Evolutionary conservation across 495 filamentous ascomycete genomes (phyloP).

Genomic region (Xylaria bambusicola): DNA sequence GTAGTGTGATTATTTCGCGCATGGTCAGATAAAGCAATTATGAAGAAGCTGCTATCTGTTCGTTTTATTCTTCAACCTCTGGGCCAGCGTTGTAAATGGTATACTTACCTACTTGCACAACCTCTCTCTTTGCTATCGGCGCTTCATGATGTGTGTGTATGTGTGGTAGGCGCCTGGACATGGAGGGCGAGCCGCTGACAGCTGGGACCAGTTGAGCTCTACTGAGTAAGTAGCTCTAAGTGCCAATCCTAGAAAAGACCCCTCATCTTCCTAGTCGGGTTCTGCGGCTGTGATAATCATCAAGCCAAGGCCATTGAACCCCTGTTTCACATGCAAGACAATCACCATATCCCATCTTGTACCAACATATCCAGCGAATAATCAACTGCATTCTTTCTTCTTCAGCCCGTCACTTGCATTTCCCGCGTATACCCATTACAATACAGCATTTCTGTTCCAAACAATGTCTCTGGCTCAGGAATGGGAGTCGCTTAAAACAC

Average conservation of each 20-base stretch:
- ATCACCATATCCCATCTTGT: slow-evolving; percentile 1
- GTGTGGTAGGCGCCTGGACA: too few species aligned
- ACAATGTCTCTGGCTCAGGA: slow-evolving; percentile 20
- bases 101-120: too few species aligned
- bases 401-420: not conserved
- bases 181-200: too few species aligned
- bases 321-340: slow-evolving; percentile 15
- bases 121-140: too few species aligned
- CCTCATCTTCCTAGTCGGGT: too few species aligned
- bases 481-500: slow-evolving; percentile 36
- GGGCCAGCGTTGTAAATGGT: too few species aligned
- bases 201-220: too few species aligned
- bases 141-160: too few species aligned
- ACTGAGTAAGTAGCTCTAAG: too few species aligned
- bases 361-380: slow-evolving; percentile 8
- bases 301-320: not conserved
- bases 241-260: too few species aligned
- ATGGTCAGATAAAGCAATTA: slow-evolving; percentile 58
- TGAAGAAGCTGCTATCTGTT: not conserved
- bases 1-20: slow-evolving; percentile 95
- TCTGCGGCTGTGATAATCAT: too few species aligned
- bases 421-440: not conserved
- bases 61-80: too few species aligned
- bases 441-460: not conserved
- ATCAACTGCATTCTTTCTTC: not conserved